Conservation (phyloP, 2,329 filamentous ascomycete species). For the Monosporascus sp. region DNA sequence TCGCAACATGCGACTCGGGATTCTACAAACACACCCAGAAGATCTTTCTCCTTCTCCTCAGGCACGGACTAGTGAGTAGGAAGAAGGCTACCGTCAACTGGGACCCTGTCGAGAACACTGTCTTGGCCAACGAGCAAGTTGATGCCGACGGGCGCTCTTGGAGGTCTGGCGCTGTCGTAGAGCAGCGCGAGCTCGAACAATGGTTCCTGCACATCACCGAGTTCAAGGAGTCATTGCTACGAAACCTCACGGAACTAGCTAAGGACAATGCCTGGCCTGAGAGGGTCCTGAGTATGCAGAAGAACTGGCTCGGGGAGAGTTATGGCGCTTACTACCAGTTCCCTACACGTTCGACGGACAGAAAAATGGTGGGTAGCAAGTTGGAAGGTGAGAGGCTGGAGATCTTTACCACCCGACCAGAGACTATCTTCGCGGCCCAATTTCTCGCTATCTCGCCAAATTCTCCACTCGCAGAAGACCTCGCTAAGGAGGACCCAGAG, state of each 20-base stretch:
- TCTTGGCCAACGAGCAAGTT: constrained; percentile 91
- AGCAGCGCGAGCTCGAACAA: constrained; percentile 74
- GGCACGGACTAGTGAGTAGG: constrained; percentile 75
- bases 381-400: constrained; percentile 48
- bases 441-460: constrained; percentile 74
- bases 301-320: constrained; percentile 83
- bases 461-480: constrained; percentile 61
- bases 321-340: constrained; percentile 70
- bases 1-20: constrained; percentile 75
- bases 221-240: constrained; percentile 67
- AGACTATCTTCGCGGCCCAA: constrained; percentile 83
- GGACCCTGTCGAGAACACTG: constrained; percentile 83
- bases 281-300: constrained; percentile 76
- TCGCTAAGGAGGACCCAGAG: constrained; percentile 55
- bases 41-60: constrained; percentile 73
- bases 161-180: constrained; percentile 80
- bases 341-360: constrained; percentile 44
- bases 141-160: constrained; percentile 80
- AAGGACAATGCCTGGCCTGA: constrained; percentile 71
- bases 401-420: constrained; percentile 79
- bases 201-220: constrained; percentile 87
- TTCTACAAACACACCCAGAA: constrained; percentile 90
- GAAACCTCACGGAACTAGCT: constrained; percentile 64
- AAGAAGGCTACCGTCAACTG: constrained; percentile 83
- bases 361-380: constrained; percentile 25